phyloP scores from a whole-genome alignment of 805 yeast genomes.

The Wickerhamiella vanderwaltii region DNA sequence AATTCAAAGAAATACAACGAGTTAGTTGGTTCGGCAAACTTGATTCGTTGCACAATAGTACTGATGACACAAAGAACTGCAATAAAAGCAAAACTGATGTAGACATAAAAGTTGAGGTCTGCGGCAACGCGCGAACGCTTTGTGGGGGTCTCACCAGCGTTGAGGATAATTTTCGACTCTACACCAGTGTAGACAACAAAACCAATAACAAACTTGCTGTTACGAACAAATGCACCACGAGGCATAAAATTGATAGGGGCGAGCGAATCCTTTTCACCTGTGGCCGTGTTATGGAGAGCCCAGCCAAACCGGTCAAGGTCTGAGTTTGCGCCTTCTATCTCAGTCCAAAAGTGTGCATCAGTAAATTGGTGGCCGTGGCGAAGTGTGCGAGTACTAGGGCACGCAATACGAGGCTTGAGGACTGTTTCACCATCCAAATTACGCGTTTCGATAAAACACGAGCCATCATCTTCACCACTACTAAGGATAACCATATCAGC shows the following conservation, averaged over 20 bases:
- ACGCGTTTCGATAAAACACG: conserved; percentile 60
- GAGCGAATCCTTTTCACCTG: conserved; percentile 39
- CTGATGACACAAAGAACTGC: conserved; percentile 58
- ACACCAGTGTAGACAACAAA: conserved; percentile 60
- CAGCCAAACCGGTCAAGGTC: conserved; percentile 57
- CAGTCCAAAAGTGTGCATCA: conserved; percentile 45
- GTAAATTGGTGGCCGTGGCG: conserved; percentile 48
- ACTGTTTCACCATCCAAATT: conserved; percentile 71
- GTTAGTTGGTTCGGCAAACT: conserved; percentile 34
- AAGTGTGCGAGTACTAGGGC: conserved; percentile 39
- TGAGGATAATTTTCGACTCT: conserved; percentile 69
- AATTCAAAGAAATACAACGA: conserved; percentile 48
- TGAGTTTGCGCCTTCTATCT: conserved; percentile 58
- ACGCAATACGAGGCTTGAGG: conserved; percentile 47
- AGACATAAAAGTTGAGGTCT: conserved; percentile 55
- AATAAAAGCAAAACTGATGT: conserved; percentile 50
- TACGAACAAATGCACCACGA: conserved; percentile 63
- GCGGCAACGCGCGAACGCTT: conserved; percentile 56
- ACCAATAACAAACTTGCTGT: conserved; percentile 69
- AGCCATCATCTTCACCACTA: conserved; percentile 60
- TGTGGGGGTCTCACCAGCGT: conserved; percentile 70
- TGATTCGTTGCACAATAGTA: conserved; percentile 59
- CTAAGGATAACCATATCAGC: conserved; percentile 62
- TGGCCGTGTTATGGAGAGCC: conserved; percentile 41
- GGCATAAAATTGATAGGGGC: conserved; percentile 53